Conservation (phyloP, 495 filamentous ascomycete species). For the Elaphomyces granulatus region DNA sequence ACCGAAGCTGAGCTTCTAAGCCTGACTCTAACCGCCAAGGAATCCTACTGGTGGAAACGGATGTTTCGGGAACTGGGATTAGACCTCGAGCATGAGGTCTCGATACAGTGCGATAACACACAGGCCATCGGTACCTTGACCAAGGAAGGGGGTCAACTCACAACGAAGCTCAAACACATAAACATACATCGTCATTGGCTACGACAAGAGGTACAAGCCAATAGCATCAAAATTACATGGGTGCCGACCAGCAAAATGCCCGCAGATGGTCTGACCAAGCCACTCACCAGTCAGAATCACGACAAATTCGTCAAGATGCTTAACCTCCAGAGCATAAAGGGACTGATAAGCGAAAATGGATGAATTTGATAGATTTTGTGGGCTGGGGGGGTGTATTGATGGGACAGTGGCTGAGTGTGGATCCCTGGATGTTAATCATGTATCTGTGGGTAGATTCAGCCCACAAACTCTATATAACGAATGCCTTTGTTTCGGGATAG, state of each 20-base stretch:
- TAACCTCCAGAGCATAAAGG: too few species aligned
- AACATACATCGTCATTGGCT: constrained; percentile 1
- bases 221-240: neutral
- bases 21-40: constrained; percentile 6
- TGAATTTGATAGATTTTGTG: too few species aligned
- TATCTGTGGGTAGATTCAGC: too few species aligned
- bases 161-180: neutral
- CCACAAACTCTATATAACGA: too few species aligned
- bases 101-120: neutral
- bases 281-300: neutral
- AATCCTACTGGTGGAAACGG: constrained; percentile 6
- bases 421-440: too few species aligned
- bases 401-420: too few species aligned
- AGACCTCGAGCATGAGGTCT: neutral
- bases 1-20: constrained; percentile 10
- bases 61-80: neutral
- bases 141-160: constrained; percentile 1
- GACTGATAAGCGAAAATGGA: too few species aligned
- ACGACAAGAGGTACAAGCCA: neutral
- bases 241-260: neutral
- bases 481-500: too few species aligned
- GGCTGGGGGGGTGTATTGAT: too few species aligned
- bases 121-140: neutral
- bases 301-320: neutral
- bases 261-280: constrained; percentile 1